These are phyloP conservation scores for Hemerocallis citrina DNA, from an alignment of 106 monocot species.

Conservation along the genomic window DNA sequence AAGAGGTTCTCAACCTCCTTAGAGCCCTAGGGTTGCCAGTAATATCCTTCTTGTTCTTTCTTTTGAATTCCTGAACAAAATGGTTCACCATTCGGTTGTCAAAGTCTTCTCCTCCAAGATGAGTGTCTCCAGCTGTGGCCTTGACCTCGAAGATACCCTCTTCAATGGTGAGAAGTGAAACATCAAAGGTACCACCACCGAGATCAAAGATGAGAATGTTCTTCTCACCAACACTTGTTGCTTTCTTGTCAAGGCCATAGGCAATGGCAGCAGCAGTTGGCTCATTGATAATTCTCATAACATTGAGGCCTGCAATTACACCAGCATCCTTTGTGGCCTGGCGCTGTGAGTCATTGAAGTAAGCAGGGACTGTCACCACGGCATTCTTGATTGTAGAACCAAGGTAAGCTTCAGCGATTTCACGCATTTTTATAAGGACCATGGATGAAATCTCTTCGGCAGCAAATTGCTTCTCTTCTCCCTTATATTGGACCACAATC, in stretches of 20 bases:
- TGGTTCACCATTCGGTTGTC: no score
- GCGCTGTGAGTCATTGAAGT: slow-evolving; percentile 29
- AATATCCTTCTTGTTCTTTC: no score
- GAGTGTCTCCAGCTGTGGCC: no score
- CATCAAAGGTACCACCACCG: slow-evolving; percentile 38
- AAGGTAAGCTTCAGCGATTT: slow-evolving; percentile 35
- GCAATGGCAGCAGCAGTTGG: slow-evolving; percentile 37
- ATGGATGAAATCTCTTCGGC: slow-evolving; percentile 33
- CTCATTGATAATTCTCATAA: slow-evolving; percentile 30
- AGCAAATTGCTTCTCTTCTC: slow-evolving; percentile 30
- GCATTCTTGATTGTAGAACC: slow-evolving; percentile 23
- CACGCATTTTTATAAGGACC: slow-evolving; percentile 25
- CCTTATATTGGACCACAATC: slow-evolving; percentile 34
- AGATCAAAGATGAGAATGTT: slow-evolving; percentile 34
- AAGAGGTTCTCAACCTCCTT: slow-evolving; percentile 21
- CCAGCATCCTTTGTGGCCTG: slow-evolving; percentile 25
- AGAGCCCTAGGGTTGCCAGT: slow-evolving; percentile 24
- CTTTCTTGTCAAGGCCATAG: slow-evolving; percentile 45
- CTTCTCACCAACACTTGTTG: slow-evolving; percentile 30
- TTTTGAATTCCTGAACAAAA: no score
- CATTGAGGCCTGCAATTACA: slow-evolving; percentile 20
- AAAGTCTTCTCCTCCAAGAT: no score
- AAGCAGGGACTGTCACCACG: slow-evolving; percentile 30
- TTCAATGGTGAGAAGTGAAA: slow-evolving; percentile 28
- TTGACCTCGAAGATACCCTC: slow-evolving; percentile 42